Evolutionary conservation across 352 stramenopile genomes (phyloP), one percentile per base, ranked within the genome.

Genomic region (Globisporangium camurandrum): DNA sequence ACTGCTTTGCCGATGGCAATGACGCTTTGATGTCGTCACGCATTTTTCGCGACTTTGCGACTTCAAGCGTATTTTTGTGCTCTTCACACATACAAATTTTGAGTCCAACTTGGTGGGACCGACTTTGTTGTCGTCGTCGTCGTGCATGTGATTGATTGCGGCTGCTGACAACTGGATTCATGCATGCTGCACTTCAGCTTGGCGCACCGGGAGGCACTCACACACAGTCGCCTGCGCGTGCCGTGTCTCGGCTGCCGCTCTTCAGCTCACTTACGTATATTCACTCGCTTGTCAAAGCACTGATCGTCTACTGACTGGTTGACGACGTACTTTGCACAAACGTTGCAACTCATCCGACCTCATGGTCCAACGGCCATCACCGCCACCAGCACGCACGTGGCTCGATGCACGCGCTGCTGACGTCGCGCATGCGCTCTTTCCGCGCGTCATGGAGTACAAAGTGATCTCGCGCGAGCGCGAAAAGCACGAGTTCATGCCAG

Each of bases 401-500:
- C 48, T 54, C 48, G 24, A 39, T 17, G n/a, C 24, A 12, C 33
- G 24, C 26, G 33, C 42, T 12, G 33, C 42, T 20, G 23, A 16
- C 16, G 45, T 84, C 14, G 62, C 63, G 22, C 73, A 69, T 49
- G 66, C 69, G 37, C 56, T 88, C 41, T 78, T 75, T 44, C 75
- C 76, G 14, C 66, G 64, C 45, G 69, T 88, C 12, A 83, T 84
- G 69, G 76, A 88, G 71, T 88, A 86, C 60, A 85, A 86, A 40
- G 74, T 88, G 34, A 86, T 86, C 55, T 79, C 62, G 10, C 73
- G 76, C 46, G 73, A 88, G 61, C 66, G 54, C 28, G 69, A 85
- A 46, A 86, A 84, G 65, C 76, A 88, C 64, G 73, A 86, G 62
- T 83, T 86, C 58, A 84, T 86, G 71, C 76, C 76, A 1, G 68